A percentile compares a stretch with the other conserved stretches of the same genome.
Conservation (phyloP, 345 rosid genomes). For the thale cress (Arabidopsis thaliana) region DNA sequence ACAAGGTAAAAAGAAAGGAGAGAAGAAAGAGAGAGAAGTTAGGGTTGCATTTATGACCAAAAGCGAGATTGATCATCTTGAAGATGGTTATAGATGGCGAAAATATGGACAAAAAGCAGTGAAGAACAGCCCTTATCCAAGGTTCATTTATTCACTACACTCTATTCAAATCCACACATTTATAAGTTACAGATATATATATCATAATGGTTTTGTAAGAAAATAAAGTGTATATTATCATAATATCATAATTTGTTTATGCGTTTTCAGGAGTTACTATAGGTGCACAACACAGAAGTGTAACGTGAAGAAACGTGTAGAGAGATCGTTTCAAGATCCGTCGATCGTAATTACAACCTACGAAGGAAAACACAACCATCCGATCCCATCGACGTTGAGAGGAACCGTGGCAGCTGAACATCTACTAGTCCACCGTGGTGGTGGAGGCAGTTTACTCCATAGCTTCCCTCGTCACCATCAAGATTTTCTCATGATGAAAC, state of each 20-base stretch:
- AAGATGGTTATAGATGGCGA: slow-evolving; percentile 89
- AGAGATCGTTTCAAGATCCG: slow-evolving; percentile 83
- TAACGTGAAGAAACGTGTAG: slow-evolving; percentile 82
- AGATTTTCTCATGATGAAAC: slow-evolving; percentile 35
- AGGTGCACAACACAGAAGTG: slow-evolving; percentile 91
- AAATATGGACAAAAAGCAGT: slow-evolving; percentile 90
- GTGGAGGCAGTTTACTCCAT: slow-evolving; percentile 21
- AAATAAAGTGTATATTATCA: no score
- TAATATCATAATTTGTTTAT: no score
- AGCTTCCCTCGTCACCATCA: slow-evolving; percentile 32
- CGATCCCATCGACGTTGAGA: slow-evolving; percentile 62
- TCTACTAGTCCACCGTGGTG: slow-evolving; percentile 27
- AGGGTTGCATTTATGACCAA: slow-evolving; percentile 81
- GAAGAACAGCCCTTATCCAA: slow-evolving; percentile 74
- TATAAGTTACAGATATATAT: no score
- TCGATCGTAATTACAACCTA: slow-evolving; percentile 77
- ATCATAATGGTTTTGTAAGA: no score
- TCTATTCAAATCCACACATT: neutral
- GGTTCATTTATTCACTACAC: slow-evolving; percentile 48
- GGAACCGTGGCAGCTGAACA: slow-evolving; percentile 46
- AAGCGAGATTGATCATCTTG: slow-evolving; percentile 80
- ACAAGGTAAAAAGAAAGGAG: slow-evolving; percentile 55
- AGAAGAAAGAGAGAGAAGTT: slow-evolving; percentile 60
- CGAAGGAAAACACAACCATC: slow-evolving; percentile 89
- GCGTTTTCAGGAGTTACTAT: slow-evolving; percentile 70